Evolutionary conservation across 352 stramenopile genomes (phyloP), one percentile per base, ranked within the genome.

Genomic region (Phytophthora melonis): DNA sequence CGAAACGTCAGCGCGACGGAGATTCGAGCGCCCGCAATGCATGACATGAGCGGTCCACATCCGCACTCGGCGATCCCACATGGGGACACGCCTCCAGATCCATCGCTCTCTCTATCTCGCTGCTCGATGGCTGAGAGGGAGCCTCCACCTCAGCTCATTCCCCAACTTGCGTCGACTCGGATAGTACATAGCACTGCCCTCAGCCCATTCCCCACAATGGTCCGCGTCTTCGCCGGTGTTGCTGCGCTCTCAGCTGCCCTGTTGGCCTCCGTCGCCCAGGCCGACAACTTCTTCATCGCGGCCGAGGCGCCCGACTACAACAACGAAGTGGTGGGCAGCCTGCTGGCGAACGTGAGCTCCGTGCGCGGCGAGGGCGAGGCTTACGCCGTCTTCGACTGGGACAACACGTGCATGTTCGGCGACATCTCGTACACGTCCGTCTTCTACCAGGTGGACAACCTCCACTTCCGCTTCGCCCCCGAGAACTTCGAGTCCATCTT

Each of bases 371-470:
- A 73, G 10, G 73, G 81, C n/a, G 72, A 86, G 72, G 76, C 73
- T 32, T 91, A 88, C 67, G 79, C 74, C 25, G 74, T 86, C 45
- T 89, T 89, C 59, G 83, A 89, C 68, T 89, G 83, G 83, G 83
- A 90, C 66, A 89, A 89, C 74, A 91, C 83, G 67, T 88, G 81
- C 78, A 88, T 87, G 77, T 91, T 72, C 67, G 81, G 83, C 49
- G 81, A 91, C 72, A 89, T 91, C 59, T 88, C 79, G 75, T 89
- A 91, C 78, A 89, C 83, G 27, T 87, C 80, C 9, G 75, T 89
- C 21, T 79, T 75, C 59, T 91, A 87, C 76, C 81, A 91, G 50
- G 74, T 91, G 49, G 74, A 88, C 58, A 88, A 73, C 53, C 73
- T 91, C 30, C 70, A 85, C 65, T 91, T 84, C 70, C 83, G 83